Evolutionary conservation across 345 rosid genomes (phyloP), one percentile per base, ranked within the genome.

Genomic region (Sisymbrium altissimum): DNA sequence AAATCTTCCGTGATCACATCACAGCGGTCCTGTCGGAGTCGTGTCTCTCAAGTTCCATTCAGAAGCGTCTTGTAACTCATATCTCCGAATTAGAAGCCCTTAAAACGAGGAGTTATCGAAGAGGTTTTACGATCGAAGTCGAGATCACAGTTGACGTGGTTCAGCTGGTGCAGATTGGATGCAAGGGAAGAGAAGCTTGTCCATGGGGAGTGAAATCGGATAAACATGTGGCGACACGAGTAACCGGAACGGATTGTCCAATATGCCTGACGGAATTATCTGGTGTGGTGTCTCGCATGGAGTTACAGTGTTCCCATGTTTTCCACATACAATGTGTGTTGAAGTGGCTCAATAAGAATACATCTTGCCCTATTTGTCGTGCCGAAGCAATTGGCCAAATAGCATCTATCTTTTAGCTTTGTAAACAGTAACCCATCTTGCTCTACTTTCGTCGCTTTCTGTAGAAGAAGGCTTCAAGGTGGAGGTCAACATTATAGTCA

Each of bases 251-350:
- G 6, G 72, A 68, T 53, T 68, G 72, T 54, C 41, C 41, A 3
- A 54, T 68, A 39, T 68, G 72, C 14, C 18, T 54, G 12, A 68
- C 38, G 52, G 40, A 40, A 39, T 68, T 39, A 39, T 53, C 40
- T 5, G 11, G 29, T 68, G 13, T 3, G 9, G 13, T 68, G 29
- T 25, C 40, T 17, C 63, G 72, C 52, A 53, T 54, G 18, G 40
- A 54, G 36, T 53, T 68, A 68, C 4, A 4, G 50, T 68, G 52
- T 68, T 39, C 62, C 17, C 63, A 59, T 48, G 66, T 57, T 46
- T 71, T 46, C 46, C 57, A 71, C 39, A 13, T 0, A 9, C 0
- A 5, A 0, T 68, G 72, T 68, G 13, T 68, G 13, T 12, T 11
- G 18, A 40, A 10, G 18, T 68, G 72, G 72, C 13, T 68, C 4